phyloP scores from a whole-genome alignment of 2,329 filamentous ascomycete genomes.

The Corniculantispora saksenae region DNA sequence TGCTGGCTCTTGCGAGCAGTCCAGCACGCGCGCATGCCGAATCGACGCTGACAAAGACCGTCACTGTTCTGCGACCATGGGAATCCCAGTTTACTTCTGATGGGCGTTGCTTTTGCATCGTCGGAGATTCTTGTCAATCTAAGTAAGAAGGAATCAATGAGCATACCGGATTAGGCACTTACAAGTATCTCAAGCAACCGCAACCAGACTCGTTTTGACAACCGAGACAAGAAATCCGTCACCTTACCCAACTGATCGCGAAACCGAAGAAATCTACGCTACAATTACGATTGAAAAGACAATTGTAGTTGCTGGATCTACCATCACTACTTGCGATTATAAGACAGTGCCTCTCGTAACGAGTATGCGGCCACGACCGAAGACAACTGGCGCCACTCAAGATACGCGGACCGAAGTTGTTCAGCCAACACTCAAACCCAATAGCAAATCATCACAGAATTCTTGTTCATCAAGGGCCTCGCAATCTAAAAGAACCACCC shows the following conservation, averaged over 20 bases:
- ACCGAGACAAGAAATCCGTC: not conserved
- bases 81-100: not conserved
- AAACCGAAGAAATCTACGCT: not conserved
- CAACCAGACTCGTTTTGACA: not conserved
- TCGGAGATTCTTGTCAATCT: not conserved
- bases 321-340: not conserved
- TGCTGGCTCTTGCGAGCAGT: not conserved
- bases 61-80: not conserved
- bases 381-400: not conserved
- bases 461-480: no score
- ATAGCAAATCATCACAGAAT: no score
- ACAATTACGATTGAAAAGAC: not conserved
- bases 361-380: no score
- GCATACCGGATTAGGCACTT: not conserved
- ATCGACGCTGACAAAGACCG: not conserved
- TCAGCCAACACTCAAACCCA: not conserved
- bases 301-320: not conserved
- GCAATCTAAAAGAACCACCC: no score
- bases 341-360: not conserved
- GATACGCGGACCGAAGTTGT: no score
- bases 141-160: not conserved
- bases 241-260: not conserved
- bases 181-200: not conserved
- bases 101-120: slow-evolving; percentile 3
- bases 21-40: not conserved